phyloP scores from a whole-genome alignment of 2,329 filamentous ascomycete genomes.

The Lasiodiplodia sp. region DNA sequence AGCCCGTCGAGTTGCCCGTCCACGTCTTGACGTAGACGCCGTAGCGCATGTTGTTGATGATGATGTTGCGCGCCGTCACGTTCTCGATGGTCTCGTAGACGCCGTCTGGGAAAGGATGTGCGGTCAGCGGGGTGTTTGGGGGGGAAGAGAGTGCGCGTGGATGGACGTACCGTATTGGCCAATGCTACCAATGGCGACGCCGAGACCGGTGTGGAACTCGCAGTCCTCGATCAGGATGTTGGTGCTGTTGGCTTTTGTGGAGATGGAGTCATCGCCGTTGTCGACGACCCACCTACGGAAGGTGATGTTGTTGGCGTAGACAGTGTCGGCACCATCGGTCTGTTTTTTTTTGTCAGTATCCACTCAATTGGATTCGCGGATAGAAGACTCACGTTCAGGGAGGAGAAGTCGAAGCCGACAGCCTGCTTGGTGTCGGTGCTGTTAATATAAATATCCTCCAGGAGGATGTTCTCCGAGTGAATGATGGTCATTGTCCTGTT shows the following conservation, averaged over 20 bases:
- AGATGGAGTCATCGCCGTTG: slow-evolving; percentile 71
- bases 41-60: slow-evolving; percentile 55
- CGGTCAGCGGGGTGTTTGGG: not conserved
- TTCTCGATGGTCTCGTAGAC: slow-evolving; percentile 36
- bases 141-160: not conserved
- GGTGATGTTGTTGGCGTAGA: slow-evolving; percentile 69
- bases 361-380: slow-evolving; percentile 51
- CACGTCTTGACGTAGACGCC: slow-evolving; percentile 66
- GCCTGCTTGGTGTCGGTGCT: slow-evolving; percentile 60
- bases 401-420: slow-evolving; percentile 22
- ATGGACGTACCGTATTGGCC: slow-evolving; percentile 55
- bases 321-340: slow-evolving; percentile 66
- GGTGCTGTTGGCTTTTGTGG: slow-evolving; percentile 67
- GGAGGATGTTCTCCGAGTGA: slow-evolving; percentile 54
- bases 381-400: slow-evolving; percentile 33
- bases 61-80: slow-evolving; percentile 57
- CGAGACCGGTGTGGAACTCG: slow-evolving; percentile 58
- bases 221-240: slow-evolving; percentile 64
- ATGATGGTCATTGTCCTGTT: slow-evolving; percentile 58
- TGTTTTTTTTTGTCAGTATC: slow-evolving; percentile 68
- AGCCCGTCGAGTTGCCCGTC: slow-evolving; percentile 60
- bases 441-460: slow-evolving; percentile 65
- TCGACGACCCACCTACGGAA: slow-evolving; percentile 67
- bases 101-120: not conserved
- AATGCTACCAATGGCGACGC: slow-evolving; percentile 64